Conservation (phyloP, 2,329 filamentous ascomycete genomes). For the Monosporascus sp. region DNA sequence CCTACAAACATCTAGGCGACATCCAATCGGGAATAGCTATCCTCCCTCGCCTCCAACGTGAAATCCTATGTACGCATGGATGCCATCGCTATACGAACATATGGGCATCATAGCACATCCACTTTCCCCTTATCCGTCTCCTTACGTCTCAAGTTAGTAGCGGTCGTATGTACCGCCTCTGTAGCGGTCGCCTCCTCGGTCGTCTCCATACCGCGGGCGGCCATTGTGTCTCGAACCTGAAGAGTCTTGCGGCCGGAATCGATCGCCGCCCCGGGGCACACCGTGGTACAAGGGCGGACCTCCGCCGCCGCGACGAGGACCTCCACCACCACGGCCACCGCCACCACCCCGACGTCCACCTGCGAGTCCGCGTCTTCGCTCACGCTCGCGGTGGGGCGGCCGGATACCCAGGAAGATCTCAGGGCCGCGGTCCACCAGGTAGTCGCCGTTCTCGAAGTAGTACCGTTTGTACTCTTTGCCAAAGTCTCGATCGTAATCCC, state of each 20-base stretch:
- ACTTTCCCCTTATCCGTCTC: background rate
- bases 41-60: background rate
- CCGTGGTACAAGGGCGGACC: constrained; percentile 23
- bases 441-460: constrained; percentile 62
- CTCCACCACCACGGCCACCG: background rate
- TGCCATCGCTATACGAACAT: background rate
- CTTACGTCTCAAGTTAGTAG: background rate
- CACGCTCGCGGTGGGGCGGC: constrained; percentile 49
- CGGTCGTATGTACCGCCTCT: constrained; percentile 7
- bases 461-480: constrained; percentile 60
- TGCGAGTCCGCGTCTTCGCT: constrained; percentile 33
- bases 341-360: constrained; percentile 22
- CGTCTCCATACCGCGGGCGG: constrained; percentile 15
- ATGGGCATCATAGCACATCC: background rate
- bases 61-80: background rate
- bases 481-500: constrained; percentile 33
- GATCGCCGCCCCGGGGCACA: constrained; percentile 27
- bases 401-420: constrained; percentile 64
- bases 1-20: background rate
- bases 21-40: background rate
- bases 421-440: constrained; percentile 65
- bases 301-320: constrained; percentile 9
- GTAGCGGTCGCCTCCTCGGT: constrained; percentile 12
- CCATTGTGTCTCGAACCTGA: constrained; percentile 14
- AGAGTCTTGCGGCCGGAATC: constrained; percentile 22